Evolutionary conservation across 1,284 basidiomycete genomes (phyloP), one percentile per base, ranked within the genome.

Genomic region (Rhodotorula sp.): DNA sequence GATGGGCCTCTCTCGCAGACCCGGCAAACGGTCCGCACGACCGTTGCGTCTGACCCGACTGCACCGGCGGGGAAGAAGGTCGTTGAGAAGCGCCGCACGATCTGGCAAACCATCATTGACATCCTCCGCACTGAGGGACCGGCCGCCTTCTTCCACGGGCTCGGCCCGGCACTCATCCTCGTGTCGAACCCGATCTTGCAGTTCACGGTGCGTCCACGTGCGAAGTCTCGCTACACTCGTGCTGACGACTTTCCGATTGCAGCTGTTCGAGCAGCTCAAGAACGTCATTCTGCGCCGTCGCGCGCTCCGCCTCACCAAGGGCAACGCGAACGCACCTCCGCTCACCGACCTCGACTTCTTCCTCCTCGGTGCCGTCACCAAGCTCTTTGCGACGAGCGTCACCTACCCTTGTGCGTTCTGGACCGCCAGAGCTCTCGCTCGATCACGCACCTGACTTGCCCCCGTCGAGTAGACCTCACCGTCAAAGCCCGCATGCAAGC

Each of bases 121-220:
- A 92, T 99, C 70, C 76, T 94, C 53, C 84, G 86, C 62, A 88
- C 88, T 73, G 91, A 89, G 77, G 95, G 95, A 18, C 76, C 87
- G 28, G 80, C 84, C 28, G 94, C 89, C 1, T 90, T 99, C 78
- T 98, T 91, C 90, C 86, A 93, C 63, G 96, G 96, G n/a, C 86
- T 99, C 52, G 93, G 94, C 0, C 94, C 96, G 4, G 94, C 95
- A 24, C 83, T 99, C 62, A 86, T 94, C 47, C 85, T 99, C 55
- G 94, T 98, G 76, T 87, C 94, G 77, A 99, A 99, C 81, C 96
- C 96, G 13, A 91, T 99, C 47, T 84, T 99, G 53, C 86, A 86
- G 79, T 77, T 74, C 67, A 77, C 76, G 26, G 82, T 82, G 48
- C 59, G 80, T n/a, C n/a, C n/a, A n/a, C n/a, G n/a, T n/a, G n/a